phyloP scores from a whole-genome alignment of 1,139 yeast genomes.

The Pneumocystis murina region DNA sequence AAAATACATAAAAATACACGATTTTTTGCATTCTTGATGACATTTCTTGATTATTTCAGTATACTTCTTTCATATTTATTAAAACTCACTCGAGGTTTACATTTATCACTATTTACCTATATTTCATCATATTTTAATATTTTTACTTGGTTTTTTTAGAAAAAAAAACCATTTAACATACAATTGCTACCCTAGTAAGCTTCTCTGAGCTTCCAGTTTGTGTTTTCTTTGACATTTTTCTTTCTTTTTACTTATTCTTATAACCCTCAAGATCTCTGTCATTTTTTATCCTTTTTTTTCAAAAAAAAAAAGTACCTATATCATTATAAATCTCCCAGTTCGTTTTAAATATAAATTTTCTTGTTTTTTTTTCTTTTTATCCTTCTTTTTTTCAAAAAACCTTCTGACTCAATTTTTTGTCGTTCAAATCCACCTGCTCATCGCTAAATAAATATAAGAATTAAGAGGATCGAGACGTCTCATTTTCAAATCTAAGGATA shows the following conservation, averaged over 20 bases:
- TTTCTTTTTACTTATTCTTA: background rate
- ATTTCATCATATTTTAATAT: background rate
- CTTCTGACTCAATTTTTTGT: background rate
- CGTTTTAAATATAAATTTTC: background rate
- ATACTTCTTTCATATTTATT: background rate
- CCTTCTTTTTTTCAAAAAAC: too few species aligned
- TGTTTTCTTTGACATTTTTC: background rate
- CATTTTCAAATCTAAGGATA: background rate
- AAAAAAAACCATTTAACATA: conserved; percentile 31
- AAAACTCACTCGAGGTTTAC: background rate
- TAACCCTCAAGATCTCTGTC: background rate
- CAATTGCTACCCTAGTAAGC: conserved; percentile 74
- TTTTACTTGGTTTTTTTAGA: background rate
- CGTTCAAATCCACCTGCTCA: background rate
- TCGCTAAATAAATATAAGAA: too few species aligned
- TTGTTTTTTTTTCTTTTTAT: background rate
- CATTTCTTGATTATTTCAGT: conserved; percentile 37
- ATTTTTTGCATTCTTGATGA: conserved; percentile 90
- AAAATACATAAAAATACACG: conserved; percentile 32
- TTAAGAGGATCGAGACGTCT: background rate
- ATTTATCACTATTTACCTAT: background rate
- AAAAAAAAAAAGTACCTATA: background rate
- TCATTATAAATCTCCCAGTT: background rate
- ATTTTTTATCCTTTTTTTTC: background rate
- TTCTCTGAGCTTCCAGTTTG: background rate